Evolutionary conservation across 176 grass and related monocot genomes (phyloP).

Genomic region (Juncus inflexus): DNA sequence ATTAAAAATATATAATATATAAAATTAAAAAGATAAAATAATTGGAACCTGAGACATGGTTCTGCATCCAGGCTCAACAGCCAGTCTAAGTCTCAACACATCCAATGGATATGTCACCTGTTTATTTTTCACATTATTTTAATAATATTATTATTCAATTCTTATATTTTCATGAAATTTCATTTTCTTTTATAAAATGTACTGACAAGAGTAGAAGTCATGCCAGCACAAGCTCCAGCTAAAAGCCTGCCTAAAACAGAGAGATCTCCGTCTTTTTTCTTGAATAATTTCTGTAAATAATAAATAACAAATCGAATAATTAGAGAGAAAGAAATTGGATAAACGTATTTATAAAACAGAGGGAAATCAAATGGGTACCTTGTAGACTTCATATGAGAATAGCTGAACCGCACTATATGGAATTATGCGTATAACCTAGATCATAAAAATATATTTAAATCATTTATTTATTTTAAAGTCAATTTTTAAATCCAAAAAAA

Average conservation of each 20-base stretch:
- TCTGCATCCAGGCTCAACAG: slow-evolving; percentile 78
- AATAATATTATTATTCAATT: background rate
- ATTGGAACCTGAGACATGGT: slow-evolving; percentile 84
- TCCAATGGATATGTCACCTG: slow-evolving; percentile 97
- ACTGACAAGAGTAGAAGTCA: slow-evolving; percentile 99
- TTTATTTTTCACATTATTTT: slow-evolving; percentile 14
- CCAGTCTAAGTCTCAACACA: slow-evolving; percentile 89
- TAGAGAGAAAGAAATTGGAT: slow-evolving; percentile 10
- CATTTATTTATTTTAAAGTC: slow-evolving; percentile 16
- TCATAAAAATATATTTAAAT: slow-evolving; percentile 27
- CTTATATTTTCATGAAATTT: background rate
- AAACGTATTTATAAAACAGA: background rate
- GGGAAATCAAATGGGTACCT: slow-evolving; percentile 41
- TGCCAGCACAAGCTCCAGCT: slow-evolving; percentile 97
- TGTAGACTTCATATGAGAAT: slow-evolving; percentile 98
- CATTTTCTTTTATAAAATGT: no score
- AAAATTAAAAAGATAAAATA: slow-evolving; percentile 17
- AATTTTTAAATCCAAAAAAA: slow-evolving; percentile 11
- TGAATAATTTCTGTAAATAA: slow-evolving; percentile 69
- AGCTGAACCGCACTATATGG: slow-evolving; percentile 91
- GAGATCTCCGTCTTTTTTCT: slow-evolving; percentile 77
- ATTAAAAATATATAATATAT: slow-evolving; percentile 2
- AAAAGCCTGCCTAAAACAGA: slow-evolving; percentile 81
- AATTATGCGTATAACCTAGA: slow-evolving; percentile 87
- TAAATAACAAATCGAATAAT: slow-evolving; percentile 24